Evolutionary conservation across 805 yeast species (phyloP).

Genomic region (Suhomyces sp.): DNA sequence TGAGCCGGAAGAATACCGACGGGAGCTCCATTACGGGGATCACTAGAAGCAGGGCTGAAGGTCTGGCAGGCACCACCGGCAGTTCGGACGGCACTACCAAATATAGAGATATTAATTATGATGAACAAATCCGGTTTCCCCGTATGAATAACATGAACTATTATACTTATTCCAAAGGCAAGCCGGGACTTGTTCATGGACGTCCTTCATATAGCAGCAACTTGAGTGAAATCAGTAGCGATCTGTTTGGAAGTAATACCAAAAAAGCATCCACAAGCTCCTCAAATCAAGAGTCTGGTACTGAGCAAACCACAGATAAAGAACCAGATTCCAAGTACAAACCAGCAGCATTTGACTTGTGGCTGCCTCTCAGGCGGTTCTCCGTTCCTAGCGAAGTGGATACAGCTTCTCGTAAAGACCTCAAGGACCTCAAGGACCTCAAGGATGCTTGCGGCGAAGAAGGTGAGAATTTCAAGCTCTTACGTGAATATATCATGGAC

Average conservation of each 20-base stretch:
- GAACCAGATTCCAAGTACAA: slow-evolving; percentile 19
- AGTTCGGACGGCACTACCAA: background rate
- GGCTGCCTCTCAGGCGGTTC: slow-evolving; percentile 35
- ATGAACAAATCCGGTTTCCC: slow-evolving; percentile 55
- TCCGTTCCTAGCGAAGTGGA: slow-evolving; percentile 19
- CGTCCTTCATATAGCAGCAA: slow-evolving; percentile 1
- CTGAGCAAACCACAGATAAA: background rate
- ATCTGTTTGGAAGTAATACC: background rate
- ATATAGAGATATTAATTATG: slow-evolving; percentile 35
- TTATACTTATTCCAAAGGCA: slow-evolving; percentile 17
- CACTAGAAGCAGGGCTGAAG: background rate
- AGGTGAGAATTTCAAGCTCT: slow-evolving; percentile 9
- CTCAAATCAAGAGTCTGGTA: background rate
- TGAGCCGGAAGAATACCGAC: background rate
- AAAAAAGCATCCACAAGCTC: background rate
- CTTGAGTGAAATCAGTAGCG: background rate
- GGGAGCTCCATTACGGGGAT: background rate
- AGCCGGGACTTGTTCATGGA: background rate
- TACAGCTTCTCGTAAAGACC: background rate
- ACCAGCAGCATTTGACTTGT: slow-evolving; percentile 49
- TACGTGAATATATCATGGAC: slow-evolving; percentile 12
- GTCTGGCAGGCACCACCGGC: background rate
- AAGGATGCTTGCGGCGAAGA: background rate
- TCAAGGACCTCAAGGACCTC: background rate
- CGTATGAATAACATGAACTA: slow-evolving; percentile 41